Conservation (phyloP, 2,329 filamentous ascomycete genomes). For the Colletotrichum zoysiae region DNA sequence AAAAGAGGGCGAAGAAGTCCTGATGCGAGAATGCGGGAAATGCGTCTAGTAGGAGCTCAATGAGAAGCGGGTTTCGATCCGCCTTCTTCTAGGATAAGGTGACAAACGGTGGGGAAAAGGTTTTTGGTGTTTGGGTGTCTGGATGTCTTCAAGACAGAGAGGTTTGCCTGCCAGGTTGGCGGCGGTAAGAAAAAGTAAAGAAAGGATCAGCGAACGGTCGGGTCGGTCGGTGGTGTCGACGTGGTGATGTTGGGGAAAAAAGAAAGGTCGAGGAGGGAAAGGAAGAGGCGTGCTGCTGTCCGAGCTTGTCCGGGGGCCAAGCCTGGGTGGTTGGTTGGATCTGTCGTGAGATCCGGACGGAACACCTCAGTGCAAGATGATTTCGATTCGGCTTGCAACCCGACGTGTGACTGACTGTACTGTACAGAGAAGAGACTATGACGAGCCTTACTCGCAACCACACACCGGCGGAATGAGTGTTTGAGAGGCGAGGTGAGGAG, state of each 20-base stretch:
- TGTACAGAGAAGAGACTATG: background rate
- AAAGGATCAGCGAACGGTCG: constrained; percentile 6
- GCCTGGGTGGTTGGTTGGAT: constrained; percentile 2
- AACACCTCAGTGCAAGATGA: background rate
- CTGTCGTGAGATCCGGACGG: background rate
- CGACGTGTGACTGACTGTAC: background rate
- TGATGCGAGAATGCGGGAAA: constrained; percentile 8
- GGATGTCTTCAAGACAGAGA: constrained; percentile 32
- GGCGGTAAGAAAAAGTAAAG: constrained; percentile 23
- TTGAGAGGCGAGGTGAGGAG: constrained; percentile 18
- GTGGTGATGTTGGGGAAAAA: constrained; percentile 17
- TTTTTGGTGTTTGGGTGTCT: constrained; percentile 19
- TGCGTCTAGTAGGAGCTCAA: background rate
- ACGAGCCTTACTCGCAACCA: constrained; percentile 12
- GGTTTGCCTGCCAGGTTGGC: constrained; percentile 8
- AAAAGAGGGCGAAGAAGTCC: background rate
- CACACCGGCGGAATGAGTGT: constrained; percentile 14
- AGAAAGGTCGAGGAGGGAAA: constrained; percentile 39
- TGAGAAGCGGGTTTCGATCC: background rate
- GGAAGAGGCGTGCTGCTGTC: constrained; percentile 2
- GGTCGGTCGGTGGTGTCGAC: constrained; percentile 19
- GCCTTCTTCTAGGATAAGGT: background rate
- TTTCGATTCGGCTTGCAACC: background rate
- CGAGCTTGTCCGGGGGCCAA: background rate
- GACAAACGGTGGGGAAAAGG: background rate